Conservation (phyloP, 441 rosid genomes). For the Mallotus repandus region DNA sequence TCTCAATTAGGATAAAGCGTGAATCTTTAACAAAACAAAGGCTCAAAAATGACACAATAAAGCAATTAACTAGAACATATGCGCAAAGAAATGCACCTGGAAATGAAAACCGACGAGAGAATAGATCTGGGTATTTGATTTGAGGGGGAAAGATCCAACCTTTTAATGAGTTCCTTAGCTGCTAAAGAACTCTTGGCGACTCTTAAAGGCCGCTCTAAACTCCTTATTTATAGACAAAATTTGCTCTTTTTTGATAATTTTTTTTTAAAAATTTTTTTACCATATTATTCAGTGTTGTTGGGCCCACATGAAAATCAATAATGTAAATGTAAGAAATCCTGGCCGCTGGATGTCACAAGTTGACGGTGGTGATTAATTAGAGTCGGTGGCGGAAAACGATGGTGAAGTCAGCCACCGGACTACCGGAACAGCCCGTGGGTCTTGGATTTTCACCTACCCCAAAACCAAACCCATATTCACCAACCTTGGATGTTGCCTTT, state of each 20-base stretch:
- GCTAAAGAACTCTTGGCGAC: constrained; percentile 5
- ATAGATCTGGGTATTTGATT: neutral
- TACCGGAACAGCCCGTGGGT: constrained; percentile 8
- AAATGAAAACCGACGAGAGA: neutral
- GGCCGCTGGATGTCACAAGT: neutral
- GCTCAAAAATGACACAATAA: neutral
- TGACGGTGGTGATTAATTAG: constrained; percentile 17
- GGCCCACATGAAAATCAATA: neutral
- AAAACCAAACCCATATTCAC: neutral
- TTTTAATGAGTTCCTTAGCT: constrained; percentile 11
- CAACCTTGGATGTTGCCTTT: neutral
- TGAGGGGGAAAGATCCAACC: neutral
- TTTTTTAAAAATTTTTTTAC: neutral
- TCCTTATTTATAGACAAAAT: constrained; percentile 19
- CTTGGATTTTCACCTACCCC: constrained; percentile 4
- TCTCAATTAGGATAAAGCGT: neutral
- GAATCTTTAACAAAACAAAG: neutral
- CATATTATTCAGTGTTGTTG: neutral
- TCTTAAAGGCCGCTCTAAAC: neutral
- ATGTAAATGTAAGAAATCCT: neutral
- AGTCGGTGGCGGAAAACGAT: constrained; percentile 20
- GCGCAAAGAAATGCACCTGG: neutral
- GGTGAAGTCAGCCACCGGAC: neutral
- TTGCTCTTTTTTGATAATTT: neutral
- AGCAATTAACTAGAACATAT: neutral